Base-by-base conservation (phyloP, 441 rosid genomes). In the Populus hybrid region DNA sequence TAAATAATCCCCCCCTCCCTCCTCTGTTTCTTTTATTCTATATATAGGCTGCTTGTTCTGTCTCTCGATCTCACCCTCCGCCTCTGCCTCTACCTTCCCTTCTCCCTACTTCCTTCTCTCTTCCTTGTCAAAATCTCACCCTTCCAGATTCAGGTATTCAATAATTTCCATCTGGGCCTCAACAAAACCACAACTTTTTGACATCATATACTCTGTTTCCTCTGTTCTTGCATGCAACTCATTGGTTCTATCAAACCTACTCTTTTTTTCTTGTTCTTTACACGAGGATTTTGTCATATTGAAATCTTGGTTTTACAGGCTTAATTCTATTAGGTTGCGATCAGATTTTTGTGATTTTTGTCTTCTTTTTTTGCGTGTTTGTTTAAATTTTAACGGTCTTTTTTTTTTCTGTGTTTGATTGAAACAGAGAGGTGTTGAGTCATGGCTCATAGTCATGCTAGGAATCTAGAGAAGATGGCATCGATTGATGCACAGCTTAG, bases 401-500 rank as follows among this genome's bases (percentile, higher is more conserved):
- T 30, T 76, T 30, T 76, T 7, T 35, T 73, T 71, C 18, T 77
- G 57, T 73, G 63, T 7, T 9, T 36, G 42, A 42, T 14, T 18
- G 26, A 11, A 71, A 35, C 79, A 84, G 82, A 76, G 50, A 76
- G 76, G 38, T 24, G 70, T 26, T 40, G 61, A 35, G 42, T 66
- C 30, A 90, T 90, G 98, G 86, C 90, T 83, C 73, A 70, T 79
- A 61, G 21, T 61, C 9, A 61, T 61, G 24, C 66, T 21, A 85
- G 89, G 82, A 95, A 90, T 79, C 2, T 94, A 72, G 97, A 94
- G 94, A 94, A 92, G 89, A 75, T 92, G 92, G 92, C 97, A 69
- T 94, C 99, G 9, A 96, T 96, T 34, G 99, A 96, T 84, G 96
- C 94, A 7, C 99, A 94, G 79, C 89, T 96, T 57, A 88, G 98